These are phyloP conservation scores for Epichloe scottii DNA, from an alignment of 2,329 filamentous ascomycete species.

Conservation along the genomic window DNA sequence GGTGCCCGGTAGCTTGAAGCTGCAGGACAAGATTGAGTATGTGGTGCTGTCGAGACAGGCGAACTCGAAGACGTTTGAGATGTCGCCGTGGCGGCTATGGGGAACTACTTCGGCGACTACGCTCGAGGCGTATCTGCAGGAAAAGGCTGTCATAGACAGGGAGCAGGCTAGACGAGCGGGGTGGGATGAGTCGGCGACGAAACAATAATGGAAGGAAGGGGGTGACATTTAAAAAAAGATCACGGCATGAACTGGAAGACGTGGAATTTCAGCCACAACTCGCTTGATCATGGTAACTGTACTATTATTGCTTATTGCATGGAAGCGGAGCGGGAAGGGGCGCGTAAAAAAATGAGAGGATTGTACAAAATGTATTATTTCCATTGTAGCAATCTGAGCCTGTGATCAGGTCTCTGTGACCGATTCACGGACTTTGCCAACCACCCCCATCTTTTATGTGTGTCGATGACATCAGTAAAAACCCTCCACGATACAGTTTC, in stretches of 20 bases:
- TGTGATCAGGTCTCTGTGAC: background rate
- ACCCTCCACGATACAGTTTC: too few species aligned
- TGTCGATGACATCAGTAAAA: too few species aligned
- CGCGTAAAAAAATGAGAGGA: background rate
- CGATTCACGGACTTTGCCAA: too few species aligned
- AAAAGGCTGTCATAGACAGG: conserved; percentile 22
- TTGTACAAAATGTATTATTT: background rate
- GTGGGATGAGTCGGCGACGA: conserved; percentile 13
- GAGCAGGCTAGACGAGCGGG: conserved; percentile 22
- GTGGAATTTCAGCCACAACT: background rate
- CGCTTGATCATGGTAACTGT: background rate
- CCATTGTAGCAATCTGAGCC: background rate
- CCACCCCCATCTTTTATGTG: too few species aligned
- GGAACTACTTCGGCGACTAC: conserved; percentile 47
- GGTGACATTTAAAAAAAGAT: too few species aligned
- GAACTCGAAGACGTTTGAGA: conserved; percentile 32
- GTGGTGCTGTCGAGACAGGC: conserved; percentile 44
- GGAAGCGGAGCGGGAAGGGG: background rate
- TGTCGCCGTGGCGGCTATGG: conserved; percentile 50
- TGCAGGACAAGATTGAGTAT: conserved; percentile 49
- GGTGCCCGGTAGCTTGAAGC: conserved; percentile 34
- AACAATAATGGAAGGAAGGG: background rate
- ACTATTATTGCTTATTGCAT: background rate
- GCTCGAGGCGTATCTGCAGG: conserved; percentile 25
- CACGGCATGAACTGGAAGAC: background rate